phyloP scores from a whole-genome alignment of 2,329 filamentous ascomycete species.

The Epichloe scottii region DNA sequence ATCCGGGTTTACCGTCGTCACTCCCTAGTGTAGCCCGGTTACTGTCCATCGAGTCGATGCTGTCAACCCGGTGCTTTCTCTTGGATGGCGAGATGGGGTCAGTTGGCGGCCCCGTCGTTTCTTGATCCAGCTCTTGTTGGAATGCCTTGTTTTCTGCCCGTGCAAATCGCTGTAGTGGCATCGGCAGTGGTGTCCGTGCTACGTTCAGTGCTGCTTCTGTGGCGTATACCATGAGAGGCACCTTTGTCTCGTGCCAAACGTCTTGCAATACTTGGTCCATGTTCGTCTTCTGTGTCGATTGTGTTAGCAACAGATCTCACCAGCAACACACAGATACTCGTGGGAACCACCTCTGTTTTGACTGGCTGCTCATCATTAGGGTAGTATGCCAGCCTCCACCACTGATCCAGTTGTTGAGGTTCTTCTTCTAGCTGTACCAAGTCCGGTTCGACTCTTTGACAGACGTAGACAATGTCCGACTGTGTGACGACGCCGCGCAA shows the following conservation, averaged over 20 bases:
- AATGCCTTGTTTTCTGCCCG: constrained; percentile 40
- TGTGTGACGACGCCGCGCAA: constrained; percentile 39
- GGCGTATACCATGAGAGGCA: constrained; percentile 39
- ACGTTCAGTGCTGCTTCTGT: constrained; percentile 33
- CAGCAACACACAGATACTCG: too few relatives aligned
- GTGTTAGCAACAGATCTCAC: background rate
- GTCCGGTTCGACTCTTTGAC: constrained; percentile 28
- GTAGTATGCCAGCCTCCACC: constrained; percentile 41
- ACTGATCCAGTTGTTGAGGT: constrained; percentile 30
- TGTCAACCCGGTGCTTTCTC: constrained; percentile 32
- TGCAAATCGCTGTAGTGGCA: constrained; percentile 31
- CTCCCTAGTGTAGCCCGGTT: constrained; percentile 32
- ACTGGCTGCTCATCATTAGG: constrained; percentile 28
- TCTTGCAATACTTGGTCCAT: constrained; percentile 31
- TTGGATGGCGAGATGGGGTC: constrained; percentile 33
- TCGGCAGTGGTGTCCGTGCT: constrained; percentile 24
- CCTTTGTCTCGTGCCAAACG: constrained; percentile 35
- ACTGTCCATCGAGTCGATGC: constrained; percentile 33
- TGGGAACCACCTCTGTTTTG: constrained; percentile 33
- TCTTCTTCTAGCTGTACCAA: constrained; percentile 29
- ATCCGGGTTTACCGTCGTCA: constrained; percentile 19
- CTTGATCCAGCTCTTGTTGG: constrained; percentile 33
- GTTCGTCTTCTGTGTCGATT: constrained; percentile 33
- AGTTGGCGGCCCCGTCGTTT: constrained; percentile 14
- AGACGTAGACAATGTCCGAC: constrained; percentile 36